phyloP scores from a whole-genome alignment of 176 grass and related monocot species.

The Melocanna baccifera region DNA sequence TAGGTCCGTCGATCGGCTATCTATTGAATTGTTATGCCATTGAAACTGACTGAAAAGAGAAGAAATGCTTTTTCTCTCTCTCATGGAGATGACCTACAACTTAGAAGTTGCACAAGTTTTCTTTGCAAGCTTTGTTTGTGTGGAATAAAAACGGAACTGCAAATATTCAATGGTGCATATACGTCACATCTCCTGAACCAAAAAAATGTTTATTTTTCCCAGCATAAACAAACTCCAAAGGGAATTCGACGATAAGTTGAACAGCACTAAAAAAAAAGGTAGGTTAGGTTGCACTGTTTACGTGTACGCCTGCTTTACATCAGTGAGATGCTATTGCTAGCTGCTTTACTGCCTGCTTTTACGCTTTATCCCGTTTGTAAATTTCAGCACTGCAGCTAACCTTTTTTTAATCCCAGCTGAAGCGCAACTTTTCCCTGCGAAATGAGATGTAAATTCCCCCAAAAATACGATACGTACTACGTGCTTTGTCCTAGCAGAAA shows the following conservation, averaged over 20 bases:
- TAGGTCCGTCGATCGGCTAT: not conserved
- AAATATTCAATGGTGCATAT: too few relatives aligned
- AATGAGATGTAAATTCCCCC: conserved; percentile 11
- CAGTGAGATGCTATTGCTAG: not conserved
- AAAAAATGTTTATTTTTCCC: not conserved
- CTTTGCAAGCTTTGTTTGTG: too few relatives aligned
- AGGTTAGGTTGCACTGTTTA: not conserved
- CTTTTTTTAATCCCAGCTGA: not conserved
- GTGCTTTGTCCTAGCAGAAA: not conserved
- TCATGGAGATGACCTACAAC: too few relatives aligned
- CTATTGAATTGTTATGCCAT: not conserved
- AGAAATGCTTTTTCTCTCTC: too few relatives aligned
- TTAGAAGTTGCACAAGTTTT: not conserved
- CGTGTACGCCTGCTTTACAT: conserved; percentile 24
- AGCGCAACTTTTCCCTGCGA: not conserved
- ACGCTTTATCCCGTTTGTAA: conserved; percentile 2
- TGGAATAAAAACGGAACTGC: too few relatives aligned
- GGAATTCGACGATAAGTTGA: not conserved
- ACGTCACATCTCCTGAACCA: not conserved
- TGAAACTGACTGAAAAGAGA: not conserved
- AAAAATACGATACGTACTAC: not conserved
- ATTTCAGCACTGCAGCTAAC: not conserved
- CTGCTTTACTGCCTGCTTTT: conserved; percentile 13
- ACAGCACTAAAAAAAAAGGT: not conserved
- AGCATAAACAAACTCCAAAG: not conserved